Evolutionary conservation across 2,329 filamentous ascomycete genomes (phyloP), one percentile per base, ranked within the genome.

Genomic region (Cytospora leucostoma): DNA sequence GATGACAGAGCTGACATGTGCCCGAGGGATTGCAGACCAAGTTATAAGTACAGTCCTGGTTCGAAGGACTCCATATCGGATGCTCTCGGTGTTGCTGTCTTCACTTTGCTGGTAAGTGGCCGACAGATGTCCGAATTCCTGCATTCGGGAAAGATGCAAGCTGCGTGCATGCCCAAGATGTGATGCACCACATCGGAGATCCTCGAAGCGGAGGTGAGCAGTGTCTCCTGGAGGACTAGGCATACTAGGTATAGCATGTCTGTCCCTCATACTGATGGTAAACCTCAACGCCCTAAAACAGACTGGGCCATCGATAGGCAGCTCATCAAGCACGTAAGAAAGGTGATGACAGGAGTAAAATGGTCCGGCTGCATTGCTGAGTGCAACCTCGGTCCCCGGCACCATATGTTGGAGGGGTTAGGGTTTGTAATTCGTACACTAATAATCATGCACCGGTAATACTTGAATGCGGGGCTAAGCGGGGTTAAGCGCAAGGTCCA

Each of bases 71-170:
- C 5, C 7, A n/a, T 8, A 4, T 19, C 7, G 3, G n/a, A 21
- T 47, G 44, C 44, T 47, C 21, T 47, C n/a, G n/a, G 27, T 34
- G 27, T 53, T 53, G n/a, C 12, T 53, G 12, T 19, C 21, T 17
- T 33, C 11, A 34, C 7, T 53, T 33, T 53, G 51, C 19, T 56
- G 54, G 27, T 62, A 55, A 59, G 19, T 65, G 63, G 59, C 52
- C 60, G 59, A 65, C 63, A 65, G 55, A 11, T 21, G 55, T 10
- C 63, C 63, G 63, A 47, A 51, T 13, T 38, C 33, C 33, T 33
- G 21, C 4, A 8, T n/a, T 32, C 21, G 19, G 27, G 19, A n/a
- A 2, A 21, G 15, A 27, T 40, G 38, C 40, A 19, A 10, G 21
- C 44, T 12, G n/a, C 44, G 37, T 1, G 37, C 15, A 15, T 38